Evolutionary conservation across 2,329 filamentous ascomycete species (phyloP).

Genomic region (Fusarium pseudoanthophilum): DNA sequence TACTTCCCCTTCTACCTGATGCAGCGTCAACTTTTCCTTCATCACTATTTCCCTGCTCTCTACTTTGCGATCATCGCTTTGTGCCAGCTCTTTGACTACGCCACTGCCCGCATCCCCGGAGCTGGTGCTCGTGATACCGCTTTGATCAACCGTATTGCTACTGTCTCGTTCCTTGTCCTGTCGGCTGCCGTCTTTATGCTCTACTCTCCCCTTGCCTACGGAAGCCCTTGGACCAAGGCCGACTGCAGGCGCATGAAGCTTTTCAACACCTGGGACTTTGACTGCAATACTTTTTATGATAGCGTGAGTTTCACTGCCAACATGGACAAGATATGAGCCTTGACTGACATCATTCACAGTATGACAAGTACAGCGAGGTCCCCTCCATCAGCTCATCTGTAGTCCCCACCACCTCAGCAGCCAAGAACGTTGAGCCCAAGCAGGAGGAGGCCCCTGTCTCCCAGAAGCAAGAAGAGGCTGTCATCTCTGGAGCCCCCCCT

Average conservation of each 20-base stretch:
- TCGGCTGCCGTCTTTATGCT: conserved; percentile 81
- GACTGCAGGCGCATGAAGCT: conserved; percentile 91
- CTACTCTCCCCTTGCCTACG: conserved; percentile 91
- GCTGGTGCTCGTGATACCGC: conserved; percentile 74
- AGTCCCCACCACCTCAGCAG: conserved; percentile 45
- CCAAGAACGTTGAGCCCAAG: conserved; percentile 37
- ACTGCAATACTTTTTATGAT: conserved; percentile 92
- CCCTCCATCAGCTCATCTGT: conserved; percentile 42
- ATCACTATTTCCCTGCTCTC: conserved; percentile 97
- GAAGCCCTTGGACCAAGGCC: conserved; percentile 90
- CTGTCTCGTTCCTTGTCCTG: conserved; percentile 77
- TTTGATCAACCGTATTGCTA: conserved; percentile 77
- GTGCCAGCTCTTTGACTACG: conserved; percentile 89
- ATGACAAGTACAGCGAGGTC: conserved; percentile 57
- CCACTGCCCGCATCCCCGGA: conserved; percentile 76
- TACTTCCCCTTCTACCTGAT: conserved; percentile 99
- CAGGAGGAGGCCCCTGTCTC: conserved; percentile 44
- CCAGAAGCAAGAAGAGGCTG: conserved; percentile 46
- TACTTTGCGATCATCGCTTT: conserved; percentile 94
- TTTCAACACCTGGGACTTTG: conserved; percentile 93
- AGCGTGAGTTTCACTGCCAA: conserved; percentile 72
- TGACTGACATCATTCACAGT: conserved; percentile 51
- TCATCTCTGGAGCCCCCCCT: conserved; percentile 61
- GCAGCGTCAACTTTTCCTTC: conserved; percentile 96
- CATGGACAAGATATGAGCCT: neutral